Base-by-base conservation (phyloP, 106 monocot species). In the Dendrobium officinale region DNA sequence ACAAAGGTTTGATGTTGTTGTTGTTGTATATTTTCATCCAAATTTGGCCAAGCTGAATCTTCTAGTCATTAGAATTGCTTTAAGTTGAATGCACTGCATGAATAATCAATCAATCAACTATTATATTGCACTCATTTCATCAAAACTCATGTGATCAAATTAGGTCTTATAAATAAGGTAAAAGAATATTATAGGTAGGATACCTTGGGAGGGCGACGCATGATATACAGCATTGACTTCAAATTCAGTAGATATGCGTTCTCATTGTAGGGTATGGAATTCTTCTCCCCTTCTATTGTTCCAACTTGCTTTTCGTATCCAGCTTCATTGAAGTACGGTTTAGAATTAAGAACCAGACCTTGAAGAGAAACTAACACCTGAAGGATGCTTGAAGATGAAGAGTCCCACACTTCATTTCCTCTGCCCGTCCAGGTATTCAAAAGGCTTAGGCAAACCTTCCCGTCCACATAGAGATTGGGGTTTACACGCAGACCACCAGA, bases 321-420 rank as follows among this genome's bases (percentile, higher is more conserved):
- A 75, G 99, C 93, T 87, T 99, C 99, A 85, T 99, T 99, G 86
- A 99, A 99, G 76, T 99, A 99, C 26, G 99, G 99, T 58, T 90
- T 89, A 29, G 92, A 86, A 84, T 99, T 99, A 40, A 99, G 89
- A 64, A 99, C 99, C 80, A 99, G 81, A 16, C 99, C 99, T 81
- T 99, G 99, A 67, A 99, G 84, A n/a, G 99, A 99, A 66, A 99
- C 99, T 20, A 99, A 74, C 37, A 99, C 95, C 55, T 99, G 99
- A 84, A 99, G 95, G 58, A 99, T 90, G 75, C 93, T 99, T 15
- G 99, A 99, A 2, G 91, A 88, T 33, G 93, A 90, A 61, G 93
- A 86, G 54, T 99, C 95, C 99, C 99, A 99, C 55, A 99, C 90
- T 90, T 99, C 99, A 81, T 91, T 93, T 78, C 93, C 99, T 85